Base-by-base conservation (phyloP, 176 grass and related monocot genomes). In the Oryza meyeriana region DNA sequence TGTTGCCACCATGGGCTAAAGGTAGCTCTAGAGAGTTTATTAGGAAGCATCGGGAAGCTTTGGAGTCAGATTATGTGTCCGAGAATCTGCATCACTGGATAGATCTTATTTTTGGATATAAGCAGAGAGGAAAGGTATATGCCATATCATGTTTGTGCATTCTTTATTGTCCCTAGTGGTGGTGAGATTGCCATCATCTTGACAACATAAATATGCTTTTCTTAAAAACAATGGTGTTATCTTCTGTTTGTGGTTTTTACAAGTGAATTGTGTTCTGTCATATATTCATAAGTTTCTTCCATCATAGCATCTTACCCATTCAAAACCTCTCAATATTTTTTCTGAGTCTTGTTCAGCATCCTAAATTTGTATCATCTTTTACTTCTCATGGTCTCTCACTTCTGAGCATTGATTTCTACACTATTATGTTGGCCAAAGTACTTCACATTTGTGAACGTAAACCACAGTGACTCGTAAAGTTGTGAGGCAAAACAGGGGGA, bases 71-170 rank as follows among this genome's bases (percentile, higher is more conserved):
- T 76, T 99, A 91, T 73, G 89, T 99, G 41, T 99, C 96, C 69
- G 96, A 99, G 73, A 99, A 99, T 92, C 85, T 99, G 62, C 96
- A 99, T 79, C 96, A 94, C 59, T 99, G 96, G 96, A 99, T 95
- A 55, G 93, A 99, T 85, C 87, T 99, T 76, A 99, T 99, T 82
- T 99, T 99, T 90, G 96, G 96, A 72, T 88, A 92, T 88, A 95
- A 90, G 74, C 96, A 99, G 82, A 88, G 96, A 65, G 96, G 96
- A 83, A 99, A 99, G 93, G 96, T 95, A 79, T 65, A 81, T 62
- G 74, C 26, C 74, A 58, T 80, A 26, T 81, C 55, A 45, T 31
- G 29, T 85, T 77, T 87, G 41, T 87, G 62, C 62, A 83, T 80
- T 47, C 34, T 29, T 84, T 77, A 66, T 85, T 79, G 30, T 30